These are phyloP conservation scores for Melianthus villosus DNA, from an alignment of 441 rosid genomes.

Conservation along the genomic window DNA sequence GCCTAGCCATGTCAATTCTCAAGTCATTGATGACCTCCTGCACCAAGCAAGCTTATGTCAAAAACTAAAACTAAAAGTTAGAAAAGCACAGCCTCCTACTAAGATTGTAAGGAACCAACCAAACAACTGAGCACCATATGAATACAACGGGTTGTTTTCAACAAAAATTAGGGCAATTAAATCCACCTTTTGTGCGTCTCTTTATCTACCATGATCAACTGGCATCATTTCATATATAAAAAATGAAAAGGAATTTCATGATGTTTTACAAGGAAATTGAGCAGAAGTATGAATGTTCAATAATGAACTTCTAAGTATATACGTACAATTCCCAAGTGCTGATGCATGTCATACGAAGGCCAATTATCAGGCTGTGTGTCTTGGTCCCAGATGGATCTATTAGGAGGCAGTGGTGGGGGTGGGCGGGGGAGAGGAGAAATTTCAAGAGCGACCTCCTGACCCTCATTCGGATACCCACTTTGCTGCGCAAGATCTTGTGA, in stretches of 20 bases:
- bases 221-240: neutral
- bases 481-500: conserved; percentile 46
- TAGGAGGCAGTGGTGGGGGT: conserved; percentile 28
- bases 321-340: conserved; percentile 54
- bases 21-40: conserved; percentile 68
- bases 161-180: neutral
- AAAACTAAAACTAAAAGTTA: neutral
- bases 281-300: no score
- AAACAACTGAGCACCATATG: no score
- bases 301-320: no score
- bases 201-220: neutral
- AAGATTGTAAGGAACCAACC: no score
- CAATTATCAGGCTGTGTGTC: conserved; percentile 34
- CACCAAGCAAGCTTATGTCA: conserved; percentile 9
- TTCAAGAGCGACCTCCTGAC: conserved; percentile 21
- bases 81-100: no score
- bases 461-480: conserved; percentile 28
- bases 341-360: conserved; percentile 51
- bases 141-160: no score
- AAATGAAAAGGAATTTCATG: no score
- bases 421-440: conserved; percentile 31
- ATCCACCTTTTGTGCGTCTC: neutral
- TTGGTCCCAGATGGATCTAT: conserved; percentile 49
- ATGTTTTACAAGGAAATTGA: no score
- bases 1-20: conserved; percentile 77